These are phyloP conservation scores for Ceriops tagal DNA, from an alignment of 345 rosid species.

Conservation along the genomic window DNA sequence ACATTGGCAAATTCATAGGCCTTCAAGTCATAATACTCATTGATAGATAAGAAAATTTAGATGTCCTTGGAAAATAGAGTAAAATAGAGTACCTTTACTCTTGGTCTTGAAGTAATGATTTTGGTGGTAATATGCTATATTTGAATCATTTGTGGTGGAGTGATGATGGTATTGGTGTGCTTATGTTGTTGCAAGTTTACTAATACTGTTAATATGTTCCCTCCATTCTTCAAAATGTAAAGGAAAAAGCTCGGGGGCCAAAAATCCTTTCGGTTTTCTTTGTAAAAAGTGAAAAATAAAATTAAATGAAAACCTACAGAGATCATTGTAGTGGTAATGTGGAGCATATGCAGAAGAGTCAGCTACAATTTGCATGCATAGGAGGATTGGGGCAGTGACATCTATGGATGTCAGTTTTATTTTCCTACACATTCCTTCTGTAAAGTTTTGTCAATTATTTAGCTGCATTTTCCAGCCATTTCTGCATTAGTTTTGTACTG, in stretches of 20 bases:
- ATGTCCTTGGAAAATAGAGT: no score
- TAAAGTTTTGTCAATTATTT: neutral
- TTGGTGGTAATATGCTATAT: neutral
- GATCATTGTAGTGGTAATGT: neutral
- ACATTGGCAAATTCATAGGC: neutral
- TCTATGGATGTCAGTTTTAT: neutral
- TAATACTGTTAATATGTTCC: no score
- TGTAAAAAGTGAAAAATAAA: no score
- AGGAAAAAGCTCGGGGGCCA: no score
- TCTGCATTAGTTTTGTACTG: constrained; percentile 1
- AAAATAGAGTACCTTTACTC: no score
- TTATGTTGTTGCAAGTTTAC: no score
- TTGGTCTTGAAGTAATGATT: neutral
- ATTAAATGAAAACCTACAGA: no score
- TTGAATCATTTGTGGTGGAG: no score
- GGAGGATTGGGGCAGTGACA: neutral
- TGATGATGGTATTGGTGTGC: no score
- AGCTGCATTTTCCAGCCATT: neutral
- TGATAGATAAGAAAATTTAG: neutral
- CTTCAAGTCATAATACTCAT: neutral
- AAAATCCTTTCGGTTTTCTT: no score
- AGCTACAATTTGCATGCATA: neutral
- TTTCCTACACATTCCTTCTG: neutral
- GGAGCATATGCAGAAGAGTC: neutral
- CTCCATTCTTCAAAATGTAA: no score